These are phyloP conservation scores for Wallacemonas sp. DNA, from an alignment of 208 protist species.

Conservation along the genomic window DNA sequence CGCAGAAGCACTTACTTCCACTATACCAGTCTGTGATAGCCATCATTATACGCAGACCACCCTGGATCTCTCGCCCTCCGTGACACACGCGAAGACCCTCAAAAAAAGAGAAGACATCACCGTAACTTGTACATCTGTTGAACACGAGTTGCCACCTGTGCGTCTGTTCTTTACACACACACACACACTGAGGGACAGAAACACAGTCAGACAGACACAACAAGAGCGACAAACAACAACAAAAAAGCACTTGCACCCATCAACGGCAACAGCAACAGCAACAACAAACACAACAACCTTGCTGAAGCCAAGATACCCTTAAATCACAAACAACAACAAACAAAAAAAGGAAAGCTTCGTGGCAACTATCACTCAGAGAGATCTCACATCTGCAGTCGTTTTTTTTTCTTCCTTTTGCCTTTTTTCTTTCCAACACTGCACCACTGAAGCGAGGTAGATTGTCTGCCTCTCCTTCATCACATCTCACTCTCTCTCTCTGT, in stretches of 20 bases:
- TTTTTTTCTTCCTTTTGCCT: background rate
- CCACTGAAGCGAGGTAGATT: background rate
- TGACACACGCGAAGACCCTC: too few relatives aligned
- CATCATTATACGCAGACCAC: too few relatives aligned
- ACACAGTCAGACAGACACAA: background rate
- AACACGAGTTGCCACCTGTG: too few relatives aligned
- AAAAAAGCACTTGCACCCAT: too few relatives aligned
- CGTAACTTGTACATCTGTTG: too few relatives aligned
- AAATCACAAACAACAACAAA: slow-evolving; percentile 1
- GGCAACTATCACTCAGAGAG: too few relatives aligned
- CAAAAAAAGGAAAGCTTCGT: background rate
- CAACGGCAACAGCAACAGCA: background rate
- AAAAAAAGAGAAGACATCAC: slow-evolving; percentile 1
- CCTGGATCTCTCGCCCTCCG: too few relatives aligned
- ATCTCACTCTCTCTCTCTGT: too few relatives aligned
- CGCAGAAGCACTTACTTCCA: background rate
- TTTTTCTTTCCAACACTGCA: background rate
- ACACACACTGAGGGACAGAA: slow-evolving; percentile 14
- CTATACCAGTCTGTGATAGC: background rate
- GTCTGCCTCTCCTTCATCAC: too few relatives aligned
- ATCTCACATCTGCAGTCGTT: background rate
- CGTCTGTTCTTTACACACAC: slow-evolving; percentile 2
- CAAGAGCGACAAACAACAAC: background rate
- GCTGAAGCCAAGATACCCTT: too few relatives aligned
- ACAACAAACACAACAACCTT: background rate